A percentile compares a stretch with the other conserved stretches of the same genome.
These are phyloP conservation scores for Fragilariopsis cylindrus DNA, from an alignment of 108 stramenopile genomes.

Conservation along the genomic window DNA sequence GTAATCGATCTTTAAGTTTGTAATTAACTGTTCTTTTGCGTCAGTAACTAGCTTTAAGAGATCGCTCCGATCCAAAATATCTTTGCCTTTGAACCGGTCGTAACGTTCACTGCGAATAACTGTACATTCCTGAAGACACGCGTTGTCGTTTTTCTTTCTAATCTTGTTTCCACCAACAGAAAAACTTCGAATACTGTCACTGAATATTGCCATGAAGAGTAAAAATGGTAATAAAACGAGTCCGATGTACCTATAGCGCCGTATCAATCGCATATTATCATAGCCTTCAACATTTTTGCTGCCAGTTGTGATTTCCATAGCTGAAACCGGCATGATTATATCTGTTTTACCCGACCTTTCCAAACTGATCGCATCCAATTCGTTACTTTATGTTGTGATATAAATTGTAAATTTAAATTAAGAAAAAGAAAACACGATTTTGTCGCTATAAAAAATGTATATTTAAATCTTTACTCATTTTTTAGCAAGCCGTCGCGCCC, in stretches of 20 bases:
- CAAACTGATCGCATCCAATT: too few species aligned
- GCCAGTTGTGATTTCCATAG: conserved; percentile 8
- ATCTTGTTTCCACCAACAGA: too few species aligned
- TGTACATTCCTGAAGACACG: neutral
- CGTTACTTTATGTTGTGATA: too few species aligned
- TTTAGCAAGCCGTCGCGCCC: too few species aligned
- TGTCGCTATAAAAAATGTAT: too few species aligned
- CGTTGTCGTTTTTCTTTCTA: neutral
- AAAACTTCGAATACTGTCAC: neutral
- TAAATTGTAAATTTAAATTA: too few species aligned
- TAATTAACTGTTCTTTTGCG: neutral
- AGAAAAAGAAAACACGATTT: too few species aligned
- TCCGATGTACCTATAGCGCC: conserved; percentile 6
- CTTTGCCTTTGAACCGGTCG: conserved; percentile 1
- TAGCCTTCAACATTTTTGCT: neutral
- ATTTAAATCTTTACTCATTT: too few species aligned
- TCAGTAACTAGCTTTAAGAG: neutral
- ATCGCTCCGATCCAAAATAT: conserved; percentile 10
- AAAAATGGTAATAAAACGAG: neutral
- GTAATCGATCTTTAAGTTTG: conserved; percentile 24
- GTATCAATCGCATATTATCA: neutral
- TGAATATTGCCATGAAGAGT: neutral
- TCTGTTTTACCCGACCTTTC: too few species aligned
- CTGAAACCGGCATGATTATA: neutral
- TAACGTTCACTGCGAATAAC: neutral